A percentile compares a stretch with the other conserved stretches of the same genome.
Conservation (phyloP, 169 alveolate species). For the Plasmodium vinckei region DNA sequence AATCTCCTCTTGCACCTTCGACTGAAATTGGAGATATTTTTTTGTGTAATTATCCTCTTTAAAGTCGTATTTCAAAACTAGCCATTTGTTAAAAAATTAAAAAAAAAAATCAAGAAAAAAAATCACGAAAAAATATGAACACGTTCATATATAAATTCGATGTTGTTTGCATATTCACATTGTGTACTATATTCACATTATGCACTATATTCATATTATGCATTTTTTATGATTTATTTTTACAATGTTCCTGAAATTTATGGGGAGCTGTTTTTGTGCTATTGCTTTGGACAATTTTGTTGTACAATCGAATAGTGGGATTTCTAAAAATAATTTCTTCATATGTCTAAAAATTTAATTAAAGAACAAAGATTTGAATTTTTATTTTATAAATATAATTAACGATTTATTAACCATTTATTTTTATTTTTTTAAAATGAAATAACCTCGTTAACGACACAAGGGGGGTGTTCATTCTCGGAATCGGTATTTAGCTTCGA, state of each 20-base stretch:
- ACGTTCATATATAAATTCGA: background rate
- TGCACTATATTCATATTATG: background rate
- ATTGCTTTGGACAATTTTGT: constrained; percentile 77
- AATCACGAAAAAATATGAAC: background rate
- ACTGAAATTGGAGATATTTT: constrained; percentile 48
- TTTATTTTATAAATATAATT: no score
- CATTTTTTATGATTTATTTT: constrained; percentile 19
- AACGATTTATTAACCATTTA: no score
- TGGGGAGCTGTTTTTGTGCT: constrained; percentile 80
- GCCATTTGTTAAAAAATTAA: background rate
- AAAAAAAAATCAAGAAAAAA: background rate
- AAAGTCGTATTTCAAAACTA: constrained; percentile 45
- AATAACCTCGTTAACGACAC: constrained; percentile 71
- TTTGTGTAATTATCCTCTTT: constrained; percentile 50
- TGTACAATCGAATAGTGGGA: constrained; percentile 82
- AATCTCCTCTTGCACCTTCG: constrained; percentile 61
- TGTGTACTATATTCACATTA: background rate
- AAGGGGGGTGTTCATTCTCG: constrained; percentile 24
- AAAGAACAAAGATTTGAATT: background rate
- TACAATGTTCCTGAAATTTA: constrained; percentile 84
- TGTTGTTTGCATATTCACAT: background rate
- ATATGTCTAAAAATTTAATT: constrained; percentile 64
- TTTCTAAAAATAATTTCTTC: constrained; percentile 85
- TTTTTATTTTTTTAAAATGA: no score
- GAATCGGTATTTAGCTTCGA: constrained; percentile 40